Conservation (phyloP, 1,284 basidiomycete species). For the Filobasidium uniguttulatum region DNA sequence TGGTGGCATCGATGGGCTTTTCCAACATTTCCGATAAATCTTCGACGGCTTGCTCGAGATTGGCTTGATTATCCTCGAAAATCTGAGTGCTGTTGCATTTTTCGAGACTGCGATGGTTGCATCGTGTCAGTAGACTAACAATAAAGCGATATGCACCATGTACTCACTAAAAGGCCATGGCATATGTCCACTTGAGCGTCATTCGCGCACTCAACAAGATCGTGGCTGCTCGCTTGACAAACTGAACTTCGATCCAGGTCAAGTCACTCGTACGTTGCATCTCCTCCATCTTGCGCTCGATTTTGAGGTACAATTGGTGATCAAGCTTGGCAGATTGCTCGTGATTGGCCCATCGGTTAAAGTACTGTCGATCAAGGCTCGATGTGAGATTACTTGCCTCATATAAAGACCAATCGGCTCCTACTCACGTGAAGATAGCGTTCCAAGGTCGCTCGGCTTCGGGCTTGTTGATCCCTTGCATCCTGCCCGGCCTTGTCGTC, state of each 20-base stretch:
- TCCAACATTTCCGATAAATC: constrained; percentile 86
- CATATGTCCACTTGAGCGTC: constrained; percentile 98
- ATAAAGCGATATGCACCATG: constrained; percentile 2
- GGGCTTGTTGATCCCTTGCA: constrained; percentile 77
- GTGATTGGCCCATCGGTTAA: constrained; percentile 96
- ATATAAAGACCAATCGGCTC: background rate
- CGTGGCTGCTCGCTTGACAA: constrained; percentile 94
- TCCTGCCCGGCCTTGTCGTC: constrained; percentile 84
- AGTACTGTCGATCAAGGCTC: too few species aligned
- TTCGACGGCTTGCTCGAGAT: constrained; percentile 88
- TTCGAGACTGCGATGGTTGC: constrained; percentile 41
- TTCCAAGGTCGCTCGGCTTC: constrained; percentile 75
- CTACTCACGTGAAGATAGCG: constrained; percentile 85
- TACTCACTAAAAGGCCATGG: constrained; percentile 85
- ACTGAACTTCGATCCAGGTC: constrained; percentile 98
- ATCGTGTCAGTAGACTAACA: background rate
- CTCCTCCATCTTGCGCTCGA: constrained; percentile 99
- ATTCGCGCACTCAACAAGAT: constrained; percentile 77
- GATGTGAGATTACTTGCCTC: background rate
- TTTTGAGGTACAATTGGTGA: constrained; percentile 77
- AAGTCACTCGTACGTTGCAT: constrained; percentile 85
- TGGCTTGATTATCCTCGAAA: constrained; percentile 95
- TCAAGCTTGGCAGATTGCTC: constrained; percentile 95
- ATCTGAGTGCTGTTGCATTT: constrained; percentile 86
- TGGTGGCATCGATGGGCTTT: constrained; percentile 71